Conservation (phyloP, 2,329 filamentous ascomycete species). For the Kalmusia sp. region DNA sequence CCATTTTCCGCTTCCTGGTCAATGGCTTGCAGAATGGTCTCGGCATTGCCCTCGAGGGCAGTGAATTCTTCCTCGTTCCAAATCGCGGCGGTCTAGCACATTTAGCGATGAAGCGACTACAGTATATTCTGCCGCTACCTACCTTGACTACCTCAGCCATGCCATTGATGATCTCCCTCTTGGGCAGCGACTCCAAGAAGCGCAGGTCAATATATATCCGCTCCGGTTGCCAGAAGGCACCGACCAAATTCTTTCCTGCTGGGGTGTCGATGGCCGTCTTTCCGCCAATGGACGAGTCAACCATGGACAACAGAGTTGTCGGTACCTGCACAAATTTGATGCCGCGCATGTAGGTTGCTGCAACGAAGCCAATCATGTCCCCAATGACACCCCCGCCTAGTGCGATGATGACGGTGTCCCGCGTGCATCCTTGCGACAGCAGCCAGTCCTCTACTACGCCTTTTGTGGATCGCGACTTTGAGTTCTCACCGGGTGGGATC, state of each 20-base stretch:
- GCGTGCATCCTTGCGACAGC: constrained; percentile 86
- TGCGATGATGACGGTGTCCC: constrained; percentile 93
- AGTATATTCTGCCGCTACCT: constrained; percentile 9
- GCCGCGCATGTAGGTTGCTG: constrained; percentile 97
- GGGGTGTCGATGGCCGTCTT: constrained; percentile 98
- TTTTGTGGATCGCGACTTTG: constrained; percentile 92
- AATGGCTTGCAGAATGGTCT: constrained; percentile 75
- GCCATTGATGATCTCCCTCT: constrained; percentile 94
- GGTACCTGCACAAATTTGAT: constrained; percentile 96
- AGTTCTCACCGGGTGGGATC: constrained; percentile 90
- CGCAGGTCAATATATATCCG: constrained; percentile 93
- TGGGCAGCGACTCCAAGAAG: constrained; percentile 89
- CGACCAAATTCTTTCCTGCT: constrained; percentile 93
- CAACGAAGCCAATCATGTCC: constrained; percentile 97
- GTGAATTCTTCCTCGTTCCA: constrained; percentile 90
- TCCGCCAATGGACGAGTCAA: constrained; percentile 96
- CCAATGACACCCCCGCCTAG: constrained; percentile 96
- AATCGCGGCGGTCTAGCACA: constrained; percentile 81
- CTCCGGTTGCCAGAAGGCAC: constrained; percentile 94
- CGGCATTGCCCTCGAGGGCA: constrained; percentile 80
- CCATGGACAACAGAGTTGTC: constrained; percentile 94
- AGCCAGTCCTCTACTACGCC: constrained; percentile 98
- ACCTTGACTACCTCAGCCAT: constrained; percentile 96
- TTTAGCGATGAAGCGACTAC: constrained; percentile 11
- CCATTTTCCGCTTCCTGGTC: constrained; percentile 65